These are phyloP conservation scores for Penicillium sp. DNA, from an alignment of 2,329 filamentous ascomycete genomes.

Conservation along the genomic window DNA sequence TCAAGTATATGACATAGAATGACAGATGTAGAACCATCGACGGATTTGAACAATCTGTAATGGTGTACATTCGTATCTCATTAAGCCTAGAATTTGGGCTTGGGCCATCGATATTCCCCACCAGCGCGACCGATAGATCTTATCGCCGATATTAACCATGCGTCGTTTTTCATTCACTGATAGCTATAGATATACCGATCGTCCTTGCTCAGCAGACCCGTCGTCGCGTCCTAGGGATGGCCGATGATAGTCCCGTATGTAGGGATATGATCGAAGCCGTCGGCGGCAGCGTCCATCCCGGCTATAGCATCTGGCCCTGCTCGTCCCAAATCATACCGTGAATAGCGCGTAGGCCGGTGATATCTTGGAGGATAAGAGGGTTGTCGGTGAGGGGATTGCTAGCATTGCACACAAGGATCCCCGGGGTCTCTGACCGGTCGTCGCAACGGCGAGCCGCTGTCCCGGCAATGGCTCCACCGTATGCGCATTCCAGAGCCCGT, in stretches of 20 bases:
- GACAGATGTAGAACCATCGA: no score
- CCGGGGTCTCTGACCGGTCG: conserved; percentile 22
- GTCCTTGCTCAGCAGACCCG: conserved; percentile 14
- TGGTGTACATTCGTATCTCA: not conserved
- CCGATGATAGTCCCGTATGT: conserved; percentile 19
- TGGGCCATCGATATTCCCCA: conserved; percentile 23
- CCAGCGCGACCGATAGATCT: conserved; percentile 26
- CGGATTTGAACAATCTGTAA: no score
- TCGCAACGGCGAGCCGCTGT: conserved; percentile 19
- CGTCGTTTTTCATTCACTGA: conserved; percentile 12
- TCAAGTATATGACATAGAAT: no score
- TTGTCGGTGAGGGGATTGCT: conserved; percentile 20
- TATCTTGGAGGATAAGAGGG: conserved; percentile 20
- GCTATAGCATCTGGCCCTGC: conserved; percentile 19
- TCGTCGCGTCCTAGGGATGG: conserved; percentile 20
- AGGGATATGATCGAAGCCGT: conserved; percentile 20
- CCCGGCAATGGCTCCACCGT: conserved; percentile 20
- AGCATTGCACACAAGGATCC: conserved; percentile 23
- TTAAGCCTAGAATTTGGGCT: conserved; percentile 11
- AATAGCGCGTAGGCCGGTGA: conserved; percentile 23
- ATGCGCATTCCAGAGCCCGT: conserved; percentile 21
- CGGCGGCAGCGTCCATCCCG: conserved; percentile 22
- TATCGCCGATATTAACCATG: conserved; percentile 21
- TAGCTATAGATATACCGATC: conserved; percentile 13
- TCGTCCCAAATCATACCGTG: conserved; percentile 27